phyloP scores from a whole-genome alignment of 2,329 filamentous ascomycete species.

The Pseudogymnoascus sp. region DNA sequence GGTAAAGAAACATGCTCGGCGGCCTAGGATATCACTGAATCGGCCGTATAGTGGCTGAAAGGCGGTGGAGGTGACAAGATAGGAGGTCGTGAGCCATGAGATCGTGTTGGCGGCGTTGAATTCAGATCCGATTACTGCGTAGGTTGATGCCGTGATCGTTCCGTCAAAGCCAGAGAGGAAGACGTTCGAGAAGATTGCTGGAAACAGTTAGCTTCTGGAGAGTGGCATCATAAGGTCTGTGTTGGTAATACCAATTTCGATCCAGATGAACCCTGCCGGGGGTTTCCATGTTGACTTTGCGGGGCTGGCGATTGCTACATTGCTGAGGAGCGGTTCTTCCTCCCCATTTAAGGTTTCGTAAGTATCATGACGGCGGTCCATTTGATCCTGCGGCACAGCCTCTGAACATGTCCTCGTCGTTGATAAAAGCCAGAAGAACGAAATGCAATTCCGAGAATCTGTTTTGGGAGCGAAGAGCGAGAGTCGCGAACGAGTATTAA shows the following conservation, averaged over 20 bases:
- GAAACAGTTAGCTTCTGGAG: slow-evolving; percentile 7
- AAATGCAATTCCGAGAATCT: not conserved
- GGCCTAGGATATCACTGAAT: slow-evolving; percentile 62
- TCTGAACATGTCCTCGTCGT: not conserved
- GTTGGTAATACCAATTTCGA: slow-evolving; percentile 40
- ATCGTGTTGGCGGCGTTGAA: slow-evolving; percentile 65
- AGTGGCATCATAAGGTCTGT: not conserved
- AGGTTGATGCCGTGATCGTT: slow-evolving; percentile 66
- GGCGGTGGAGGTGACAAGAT: slow-evolving; percentile 63
- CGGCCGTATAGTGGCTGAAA: slow-evolving; percentile 67
- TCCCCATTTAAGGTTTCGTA: slow-evolving; percentile 1
- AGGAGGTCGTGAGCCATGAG: slow-evolving; percentile 68
- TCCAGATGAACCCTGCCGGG: slow-evolving; percentile 47
- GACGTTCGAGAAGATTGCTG: slow-evolving; percentile 56
- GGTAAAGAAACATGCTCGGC: slow-evolving; percentile 56
- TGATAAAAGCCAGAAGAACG: not conserved
- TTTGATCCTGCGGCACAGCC: not conserved
- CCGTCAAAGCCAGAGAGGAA: slow-evolving; percentile 63
- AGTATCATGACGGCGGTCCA: not conserved
- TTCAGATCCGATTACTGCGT: slow-evolving; percentile 68
- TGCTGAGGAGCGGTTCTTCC: not conserved
- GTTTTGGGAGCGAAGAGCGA: not conserved
- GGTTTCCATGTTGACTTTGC: slow-evolving; percentile 36
- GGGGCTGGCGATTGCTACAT: not conserved
- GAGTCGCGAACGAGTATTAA: not conserved